Evolutionary conservation across 2,329 filamentous ascomycete genomes (phyloP).

Genomic region (Allantophomopsis cytisporea): DNA sequence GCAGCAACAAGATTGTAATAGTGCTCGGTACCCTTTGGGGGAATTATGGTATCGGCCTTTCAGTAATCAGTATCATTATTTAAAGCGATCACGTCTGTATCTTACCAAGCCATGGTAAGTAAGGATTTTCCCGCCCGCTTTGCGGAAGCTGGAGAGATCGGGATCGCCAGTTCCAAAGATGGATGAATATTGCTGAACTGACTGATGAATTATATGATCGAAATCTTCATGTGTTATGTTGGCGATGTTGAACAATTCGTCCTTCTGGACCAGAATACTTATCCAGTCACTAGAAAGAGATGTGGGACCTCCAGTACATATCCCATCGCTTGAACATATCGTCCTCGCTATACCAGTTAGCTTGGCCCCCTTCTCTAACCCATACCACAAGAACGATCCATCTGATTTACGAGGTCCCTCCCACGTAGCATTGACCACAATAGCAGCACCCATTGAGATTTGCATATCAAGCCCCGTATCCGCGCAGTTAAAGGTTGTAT

Average conservation of each 20-base stretch:
- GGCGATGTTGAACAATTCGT: slow-evolving; percentile 4
- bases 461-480: slow-evolving; percentile 1
- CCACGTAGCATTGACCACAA: slow-evolving; percentile 2
- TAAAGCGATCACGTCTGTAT: no score
- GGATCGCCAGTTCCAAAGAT: no score
- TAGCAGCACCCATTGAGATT: slow-evolving; percentile 2
- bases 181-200: no score
- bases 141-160: no score
- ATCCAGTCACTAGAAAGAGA: slow-evolving; percentile 1
- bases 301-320: neutral
- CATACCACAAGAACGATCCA: slow-evolving; percentile 4
- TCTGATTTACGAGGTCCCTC: slow-evolving; percentile 1
- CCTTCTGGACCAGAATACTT: slow-evolving; percentile 3
- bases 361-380: slow-evolving; percentile 2
- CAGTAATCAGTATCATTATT: no score
- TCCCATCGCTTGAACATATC: slow-evolving; percentile 2
- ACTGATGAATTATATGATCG: neutral
- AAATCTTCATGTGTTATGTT: slow-evolving; percentile 4
- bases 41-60: no score
- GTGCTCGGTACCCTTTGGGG: no score
- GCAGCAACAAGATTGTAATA: no score
- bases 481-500: slow-evolving; percentile 3
- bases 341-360: slow-evolving; percentile 1
- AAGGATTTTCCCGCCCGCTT: no score
- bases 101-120: no score